Evolutionary conservation across 2,329 filamentous ascomycete genomes (phyloP).

Genomic region (Colletotrichum gloeosporioides): DNA sequence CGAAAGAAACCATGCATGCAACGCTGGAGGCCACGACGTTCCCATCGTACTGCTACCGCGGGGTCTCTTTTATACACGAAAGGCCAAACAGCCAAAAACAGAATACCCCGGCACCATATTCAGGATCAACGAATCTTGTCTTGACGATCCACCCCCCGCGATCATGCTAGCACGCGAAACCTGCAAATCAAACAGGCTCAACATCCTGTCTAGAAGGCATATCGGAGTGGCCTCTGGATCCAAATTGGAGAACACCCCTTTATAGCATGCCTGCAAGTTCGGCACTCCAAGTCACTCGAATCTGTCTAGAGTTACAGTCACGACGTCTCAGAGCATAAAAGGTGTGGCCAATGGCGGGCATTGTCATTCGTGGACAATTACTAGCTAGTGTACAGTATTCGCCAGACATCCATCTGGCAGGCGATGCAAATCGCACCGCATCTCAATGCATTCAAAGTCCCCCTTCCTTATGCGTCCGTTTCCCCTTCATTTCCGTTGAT

Average conservation of each 20-base stretch:
- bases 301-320: neutral
- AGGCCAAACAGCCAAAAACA: neutral
- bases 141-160: neutral
- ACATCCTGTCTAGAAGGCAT: neutral
- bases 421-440: neutral
- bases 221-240: neutral
- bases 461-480: neutral
- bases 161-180: neutral
- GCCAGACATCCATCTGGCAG: neutral
- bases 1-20: too few species aligned
- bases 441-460: neutral
- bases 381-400: slow-evolving; percentile 2
- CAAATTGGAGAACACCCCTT: neutral
- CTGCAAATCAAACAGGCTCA: neutral
- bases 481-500: neutral
- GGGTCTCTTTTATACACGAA: neutral
- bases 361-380: neutral
- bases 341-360: neutral
- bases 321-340: neutral
- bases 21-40: neutral
- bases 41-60: neutral
- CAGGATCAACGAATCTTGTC: neutral
- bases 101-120: neutral
- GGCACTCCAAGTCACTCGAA: neutral
- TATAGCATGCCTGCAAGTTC: neutral